These are phyloP conservation scores for Penicillium bialowiezense DNA, from an alignment of 495 filamentous ascomycete species.

Conservation along the genomic window DNA sequence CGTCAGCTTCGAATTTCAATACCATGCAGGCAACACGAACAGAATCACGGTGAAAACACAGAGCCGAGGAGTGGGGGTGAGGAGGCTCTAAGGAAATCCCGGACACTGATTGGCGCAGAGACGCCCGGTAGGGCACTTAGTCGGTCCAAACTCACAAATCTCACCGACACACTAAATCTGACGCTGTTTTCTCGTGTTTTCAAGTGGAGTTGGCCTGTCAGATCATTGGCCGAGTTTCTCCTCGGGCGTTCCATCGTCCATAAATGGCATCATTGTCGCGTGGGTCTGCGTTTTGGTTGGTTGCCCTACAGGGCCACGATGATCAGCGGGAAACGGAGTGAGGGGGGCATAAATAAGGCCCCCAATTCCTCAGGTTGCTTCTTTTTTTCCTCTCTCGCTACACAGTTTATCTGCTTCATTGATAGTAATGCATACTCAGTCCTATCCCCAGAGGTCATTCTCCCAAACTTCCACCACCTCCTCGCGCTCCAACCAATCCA, in stretches of 20 bases:
- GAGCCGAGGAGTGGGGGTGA: too few relatives aligned
- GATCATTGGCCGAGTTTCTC: not conserved
- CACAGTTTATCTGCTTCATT: not conserved
- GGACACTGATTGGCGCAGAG: too few relatives aligned
- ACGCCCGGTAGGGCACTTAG: too few relatives aligned
- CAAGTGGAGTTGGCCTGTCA: too few relatives aligned
- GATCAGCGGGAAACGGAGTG: constrained; percentile 14
- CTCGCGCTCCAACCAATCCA: constrained; percentile 16
- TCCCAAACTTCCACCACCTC: constrained; percentile 25
- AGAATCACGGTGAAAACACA: too few relatives aligned
- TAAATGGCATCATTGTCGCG: not conserved
- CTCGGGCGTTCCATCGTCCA: not conserved
- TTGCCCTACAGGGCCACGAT: constrained; percentile 23
- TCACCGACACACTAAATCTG: too few relatives aligned
- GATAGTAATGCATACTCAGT: constrained; percentile 22
- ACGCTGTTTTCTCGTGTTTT: too few relatives aligned
- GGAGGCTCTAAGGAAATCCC: too few relatives aligned
- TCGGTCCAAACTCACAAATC: too few relatives aligned
- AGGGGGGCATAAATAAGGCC: constrained; percentile 14
- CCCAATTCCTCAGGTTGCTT: not conserved
- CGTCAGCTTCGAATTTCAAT: too few relatives aligned
- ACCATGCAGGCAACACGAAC: too few relatives aligned
- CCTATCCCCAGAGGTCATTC: constrained; percentile 19
- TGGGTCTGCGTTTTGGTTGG: constrained; percentile 18
- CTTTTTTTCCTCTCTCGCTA: not conserved